These are phyloP conservation scores for Gaeumannomyces tritici DNA, from an alignment of 2,329 filamentous ascomycete species.

Conservation along the genomic window DNA sequence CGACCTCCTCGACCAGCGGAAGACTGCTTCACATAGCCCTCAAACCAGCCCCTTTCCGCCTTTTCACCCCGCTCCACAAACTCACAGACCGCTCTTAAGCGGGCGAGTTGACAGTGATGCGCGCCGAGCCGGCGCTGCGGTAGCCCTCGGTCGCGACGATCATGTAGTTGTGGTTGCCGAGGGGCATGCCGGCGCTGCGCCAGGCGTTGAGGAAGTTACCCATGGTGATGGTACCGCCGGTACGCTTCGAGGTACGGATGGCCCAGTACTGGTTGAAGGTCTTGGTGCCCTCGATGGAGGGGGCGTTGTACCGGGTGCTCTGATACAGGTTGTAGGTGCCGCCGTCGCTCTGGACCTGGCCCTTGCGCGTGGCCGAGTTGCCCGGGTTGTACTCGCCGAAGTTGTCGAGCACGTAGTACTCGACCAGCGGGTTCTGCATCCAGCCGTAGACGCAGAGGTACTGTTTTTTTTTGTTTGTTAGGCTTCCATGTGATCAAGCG, in stretches of 20 bases:
- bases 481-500: neutral
- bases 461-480: neutral
- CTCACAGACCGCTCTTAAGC: neutral
- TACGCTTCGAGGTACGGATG: constrained; percentile 37
- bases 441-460: constrained; percentile 10
- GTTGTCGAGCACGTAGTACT: constrained; percentile 13
- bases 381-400: constrained; percentile 10
- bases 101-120: constrained; percentile 22
- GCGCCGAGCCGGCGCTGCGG: constrained; percentile 27
- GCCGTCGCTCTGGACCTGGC: constrained; percentile 21
- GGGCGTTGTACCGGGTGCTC: constrained; percentile 25
- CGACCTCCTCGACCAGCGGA: no score
- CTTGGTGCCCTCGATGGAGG: constrained; percentile 33
- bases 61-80: neutral
- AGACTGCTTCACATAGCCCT: no score
- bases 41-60: no score
- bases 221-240: constrained; percentile 35
- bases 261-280: constrained; percentile 43
- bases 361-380: constrained; percentile 13
- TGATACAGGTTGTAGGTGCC: constrained; percentile 25
- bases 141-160: constrained; percentile 37
- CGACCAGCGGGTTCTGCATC: constrained; percentile 11
- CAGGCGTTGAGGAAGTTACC: constrained; percentile 39
- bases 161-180: constrained; percentile 36
- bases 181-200: constrained; percentile 28